Percentiles rank a stretch among this genome's conserved stretches.
phyloP scores from a whole-genome alignment of 2,329 filamentous ascomycete genomes.

The Aspergillus sp. region DNA sequence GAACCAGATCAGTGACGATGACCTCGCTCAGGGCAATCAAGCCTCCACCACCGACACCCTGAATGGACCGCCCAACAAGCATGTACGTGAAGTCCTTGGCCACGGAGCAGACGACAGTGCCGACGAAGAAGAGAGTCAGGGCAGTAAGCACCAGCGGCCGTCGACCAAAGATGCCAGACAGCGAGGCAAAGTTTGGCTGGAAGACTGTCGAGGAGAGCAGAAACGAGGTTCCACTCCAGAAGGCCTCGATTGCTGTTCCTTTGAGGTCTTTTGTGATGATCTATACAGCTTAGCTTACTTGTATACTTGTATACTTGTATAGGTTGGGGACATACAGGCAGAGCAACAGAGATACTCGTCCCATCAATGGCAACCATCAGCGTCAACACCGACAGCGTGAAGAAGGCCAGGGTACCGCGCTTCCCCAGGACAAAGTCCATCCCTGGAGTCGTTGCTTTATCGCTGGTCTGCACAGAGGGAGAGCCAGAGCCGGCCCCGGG shows the following conservation, averaged over 20 bases:
- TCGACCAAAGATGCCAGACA: slow-evolving; percentile 51
- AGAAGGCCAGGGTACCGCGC: slow-evolving; percentile 8
- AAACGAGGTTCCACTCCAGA: slow-evolving; percentile 54
- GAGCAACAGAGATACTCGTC: slow-evolving; percentile 12
- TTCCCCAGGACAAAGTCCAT: slow-evolving; percentile 5
- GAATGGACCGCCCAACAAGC: slow-evolving; percentile 46
- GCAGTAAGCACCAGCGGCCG: slow-evolving; percentile 41
- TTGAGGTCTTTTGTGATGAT: slow-evolving; percentile 34
- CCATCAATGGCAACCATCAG: slow-evolving; percentile 16
- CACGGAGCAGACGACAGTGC: slow-evolving; percentile 44
- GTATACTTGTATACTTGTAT: no score
- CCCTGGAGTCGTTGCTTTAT: background rate
- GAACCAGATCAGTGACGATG: slow-evolving; percentile 46
- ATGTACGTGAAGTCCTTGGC: slow-evolving; percentile 46
- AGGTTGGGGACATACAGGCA: slow-evolving; percentile 1
- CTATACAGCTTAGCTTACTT: slow-evolving; percentile 11
- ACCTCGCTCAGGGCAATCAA: slow-evolving; percentile 46
- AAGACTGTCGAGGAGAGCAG: slow-evolving; percentile 47
- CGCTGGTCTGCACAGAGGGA: background rate
- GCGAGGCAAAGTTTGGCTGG: slow-evolving; percentile 50
- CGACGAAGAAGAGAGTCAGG: slow-evolving; percentile 46
- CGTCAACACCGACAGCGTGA: slow-evolving; percentile 5
- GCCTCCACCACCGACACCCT: slow-evolving; percentile 48
- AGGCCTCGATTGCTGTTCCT: slow-evolving; percentile 43
- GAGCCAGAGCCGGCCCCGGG: background rate